Conservation (phyloP, 176 grass and related monocot genomes). For the Musa itinerans region DNA sequence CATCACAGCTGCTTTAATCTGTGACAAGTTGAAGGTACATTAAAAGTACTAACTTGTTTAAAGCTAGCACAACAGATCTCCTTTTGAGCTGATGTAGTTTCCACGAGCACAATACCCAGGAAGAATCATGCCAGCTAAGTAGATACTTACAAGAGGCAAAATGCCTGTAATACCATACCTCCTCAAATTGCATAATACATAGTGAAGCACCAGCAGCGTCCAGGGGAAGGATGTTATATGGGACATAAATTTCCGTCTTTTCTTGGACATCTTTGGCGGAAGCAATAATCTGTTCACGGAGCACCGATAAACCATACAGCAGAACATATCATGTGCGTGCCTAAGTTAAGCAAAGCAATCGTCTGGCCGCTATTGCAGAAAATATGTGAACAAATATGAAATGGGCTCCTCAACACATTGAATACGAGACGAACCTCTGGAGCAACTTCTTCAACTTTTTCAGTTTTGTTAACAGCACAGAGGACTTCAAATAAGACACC, state of each 20-base stretch:
- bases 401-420: background rate
- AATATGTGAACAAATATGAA: background rate
- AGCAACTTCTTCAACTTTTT: conserved; percentile 65
- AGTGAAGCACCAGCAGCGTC: conserved; percentile 83
- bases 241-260: conserved; percentile 74
- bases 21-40: background rate
- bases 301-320: background rate
- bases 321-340: too few relatives aligned
- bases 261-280: conserved; percentile 75
- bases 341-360: background rate
- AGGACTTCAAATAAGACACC: conserved; percentile 84
- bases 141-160: too few relatives aligned
- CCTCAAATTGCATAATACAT: conserved; percentile 90
- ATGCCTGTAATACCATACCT: conserved; percentile 36
- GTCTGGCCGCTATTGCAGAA: too few relatives aligned
- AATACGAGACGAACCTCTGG: conserved; percentile 46
- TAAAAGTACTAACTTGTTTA: too few relatives aligned
- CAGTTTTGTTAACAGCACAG: conserved; percentile 59
- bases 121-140: background rate
- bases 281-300: conserved; percentile 51
- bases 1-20: conserved; percentile 51
- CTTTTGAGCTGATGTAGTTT: background rate
- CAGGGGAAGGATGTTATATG: conserved; percentile 74
- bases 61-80: background rate
- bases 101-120: background rate